Percentiles rank a stretch among this genome's conserved stretches.
Evolutionary conservation across 495 filamentous ascomycete species (phyloP).

Genomic region (Polyplosphaeria fusca): DNA sequence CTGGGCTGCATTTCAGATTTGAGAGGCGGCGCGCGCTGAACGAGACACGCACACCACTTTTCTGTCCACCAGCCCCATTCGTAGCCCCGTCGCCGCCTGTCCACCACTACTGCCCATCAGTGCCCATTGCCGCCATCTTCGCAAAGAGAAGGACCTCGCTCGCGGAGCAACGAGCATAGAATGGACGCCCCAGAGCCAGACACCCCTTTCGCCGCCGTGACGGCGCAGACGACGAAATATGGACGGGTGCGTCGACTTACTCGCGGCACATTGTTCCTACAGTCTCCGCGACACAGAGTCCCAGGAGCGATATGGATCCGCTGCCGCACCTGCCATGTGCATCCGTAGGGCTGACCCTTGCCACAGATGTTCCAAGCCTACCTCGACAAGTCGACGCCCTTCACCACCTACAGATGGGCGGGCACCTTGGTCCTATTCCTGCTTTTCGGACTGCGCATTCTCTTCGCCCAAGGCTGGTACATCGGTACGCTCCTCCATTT

Average conservation of each 20-base stretch:
- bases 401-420: constrained; percentile 81
- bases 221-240: constrained; percentile 73
- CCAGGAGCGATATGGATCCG: too few species aligned
- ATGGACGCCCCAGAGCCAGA: constrained; percentile 83
- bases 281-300: too few species aligned
- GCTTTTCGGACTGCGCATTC: constrained; percentile 81
- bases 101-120: neutral
- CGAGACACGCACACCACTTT: neutral
- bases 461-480: constrained; percentile 95
- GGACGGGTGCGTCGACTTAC: constrained; percentile 57
- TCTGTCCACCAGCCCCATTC: neutral
- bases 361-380: constrained; percentile 93
- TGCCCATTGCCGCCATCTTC: too few species aligned
- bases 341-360: constrained; percentile 14
- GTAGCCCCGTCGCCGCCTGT: neutral
- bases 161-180: constrained; percentile 14
- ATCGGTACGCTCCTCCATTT: constrained; percentile 61
- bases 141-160: too few species aligned
- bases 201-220: constrained; percentile 80
- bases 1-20: neutral
- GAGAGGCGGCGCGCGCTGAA: neutral
- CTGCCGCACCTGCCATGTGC: neutral
- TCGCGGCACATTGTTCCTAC: too few species aligned
- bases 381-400: constrained; percentile 88
- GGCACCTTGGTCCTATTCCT: constrained; percentile 70